These are phyloP conservation scores for Dryadomyces quercivorus DNA, from an alignment of 2,329 filamentous ascomycete genomes.

Conservation along the genomic window DNA sequence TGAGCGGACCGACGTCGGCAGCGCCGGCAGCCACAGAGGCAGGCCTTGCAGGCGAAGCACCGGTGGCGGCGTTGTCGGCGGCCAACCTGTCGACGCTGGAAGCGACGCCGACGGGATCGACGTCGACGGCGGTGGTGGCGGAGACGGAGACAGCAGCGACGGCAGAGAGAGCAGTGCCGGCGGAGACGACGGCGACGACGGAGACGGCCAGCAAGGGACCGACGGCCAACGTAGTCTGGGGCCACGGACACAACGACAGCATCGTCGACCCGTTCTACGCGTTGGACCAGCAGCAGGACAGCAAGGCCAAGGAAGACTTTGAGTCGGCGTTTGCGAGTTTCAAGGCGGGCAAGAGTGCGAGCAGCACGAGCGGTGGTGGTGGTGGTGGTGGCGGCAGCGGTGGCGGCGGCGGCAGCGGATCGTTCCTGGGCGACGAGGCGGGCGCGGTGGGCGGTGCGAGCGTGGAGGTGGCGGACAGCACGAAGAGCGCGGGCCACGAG, in stretches of 20 bases:
- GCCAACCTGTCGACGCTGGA: not conserved
- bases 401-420: constrained; percentile 23
- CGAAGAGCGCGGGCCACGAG: constrained; percentile 12
- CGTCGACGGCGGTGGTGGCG: not conserved
- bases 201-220: too few species aligned
- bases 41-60: not conserved
- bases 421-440: not conserved
- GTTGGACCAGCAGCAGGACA: constrained; percentile 28
- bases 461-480: not conserved
- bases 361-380: constrained; percentile 23
- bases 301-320: constrained; percentile 66
- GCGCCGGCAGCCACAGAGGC: not conserved
- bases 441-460: not conserved
- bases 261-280: constrained; percentile 38
- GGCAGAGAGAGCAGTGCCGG: not conserved
- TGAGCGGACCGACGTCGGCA: constrained; percentile 35
- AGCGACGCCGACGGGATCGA: not conserved
- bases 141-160: not conserved
- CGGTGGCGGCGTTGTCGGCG: not conserved
- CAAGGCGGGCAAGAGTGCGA: constrained; percentile 22
- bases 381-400: too few species aligned
- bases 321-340: constrained; percentile 78
- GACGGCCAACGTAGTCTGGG: constrained; percentile 8
- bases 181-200: constrained; percentile 1
- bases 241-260: constrained; percentile 14